These are phyloP conservation scores for Dioscorea dumetorum DNA, from an alignment of 106 monocot species.

Conservation along the genomic window DNA sequence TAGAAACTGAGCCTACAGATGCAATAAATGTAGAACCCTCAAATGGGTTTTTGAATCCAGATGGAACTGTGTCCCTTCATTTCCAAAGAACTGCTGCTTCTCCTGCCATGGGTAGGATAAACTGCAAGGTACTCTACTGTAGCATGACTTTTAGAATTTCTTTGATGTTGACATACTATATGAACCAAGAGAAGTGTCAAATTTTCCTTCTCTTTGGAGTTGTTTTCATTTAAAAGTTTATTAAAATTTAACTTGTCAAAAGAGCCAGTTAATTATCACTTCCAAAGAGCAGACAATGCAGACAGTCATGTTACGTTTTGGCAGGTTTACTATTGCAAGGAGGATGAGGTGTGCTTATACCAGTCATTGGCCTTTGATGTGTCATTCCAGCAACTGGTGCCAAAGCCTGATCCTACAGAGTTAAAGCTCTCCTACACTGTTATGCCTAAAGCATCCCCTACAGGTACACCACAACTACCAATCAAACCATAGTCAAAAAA, in stretches of 20 bases:
- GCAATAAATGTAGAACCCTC: conserved; percentile 61
- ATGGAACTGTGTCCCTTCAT: conserved; percentile 51
- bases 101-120: conserved; percentile 62
- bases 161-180: too few relatives aligned
- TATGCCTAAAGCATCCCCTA: conserved; percentile 37
- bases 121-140: conserved; percentile 71
- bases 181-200: too few relatives aligned
- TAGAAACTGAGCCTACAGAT: conserved; percentile 53
- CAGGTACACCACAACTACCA: conserved; percentile 25
- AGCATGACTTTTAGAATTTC: background rate
- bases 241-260: too few relatives aligned
- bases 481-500: background rate
- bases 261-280: too few relatives aligned
- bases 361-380: conserved; percentile 76
- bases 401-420: conserved; percentile 24
- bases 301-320: conserved; percentile 5
- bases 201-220: too few relatives aligned
- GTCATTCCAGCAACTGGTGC: conserved; percentile 43
- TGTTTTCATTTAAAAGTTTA: too few relatives aligned
- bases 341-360: conserved; percentile 94
- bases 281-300: too few relatives aligned
- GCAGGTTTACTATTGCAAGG: conserved; percentile 98
- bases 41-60: conserved; percentile 47
- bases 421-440: conserved; percentile 54
- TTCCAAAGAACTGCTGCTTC: conserved; percentile 60